Conservation (phyloP, 495 filamentous ascomycete species). For the Hypoxylon crocopeplum region DNA sequence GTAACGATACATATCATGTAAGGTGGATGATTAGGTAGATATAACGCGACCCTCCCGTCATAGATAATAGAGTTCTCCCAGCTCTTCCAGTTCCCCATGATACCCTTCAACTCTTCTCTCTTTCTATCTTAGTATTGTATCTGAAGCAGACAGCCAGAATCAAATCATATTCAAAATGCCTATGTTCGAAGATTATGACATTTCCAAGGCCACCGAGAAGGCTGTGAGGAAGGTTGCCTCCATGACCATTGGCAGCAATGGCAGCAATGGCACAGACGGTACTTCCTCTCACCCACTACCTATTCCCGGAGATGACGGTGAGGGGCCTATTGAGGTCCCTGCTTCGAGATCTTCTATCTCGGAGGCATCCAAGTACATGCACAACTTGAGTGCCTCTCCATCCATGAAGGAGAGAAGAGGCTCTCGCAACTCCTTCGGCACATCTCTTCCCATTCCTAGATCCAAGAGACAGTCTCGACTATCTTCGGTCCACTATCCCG, state of each 20-base stretch:
- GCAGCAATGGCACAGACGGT: constrained; percentile 24
- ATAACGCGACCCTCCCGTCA: constrained; percentile 30
- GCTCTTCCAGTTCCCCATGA: constrained; percentile 21
- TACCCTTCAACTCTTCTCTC: constrained; percentile 4
- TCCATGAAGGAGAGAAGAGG: constrained; percentile 70
- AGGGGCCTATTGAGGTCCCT: constrained; percentile 71
- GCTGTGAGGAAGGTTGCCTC: constrained; percentile 32
- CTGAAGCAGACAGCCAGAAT: neutral
- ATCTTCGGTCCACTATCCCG: constrained; percentile 55
- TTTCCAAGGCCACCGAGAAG: constrained; percentile 50
- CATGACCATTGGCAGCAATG: too few relatives aligned
- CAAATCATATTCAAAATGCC: constrained; percentile 59
- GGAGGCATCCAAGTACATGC: constrained; percentile 74
- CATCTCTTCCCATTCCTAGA: constrained; percentile 76
- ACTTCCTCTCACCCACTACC: constrained; percentile 41
- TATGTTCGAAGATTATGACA: constrained; percentile 66
- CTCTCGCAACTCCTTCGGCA: constrained; percentile 81
- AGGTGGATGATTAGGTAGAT: constrained; percentile 14
- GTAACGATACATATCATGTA: neutral
- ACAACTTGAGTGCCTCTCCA: constrained; percentile 70
- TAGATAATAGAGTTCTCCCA: constrained; percentile 9
- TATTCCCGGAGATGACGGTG: constrained; percentile 57
- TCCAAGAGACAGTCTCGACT: constrained; percentile 74
- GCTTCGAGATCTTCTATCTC: constrained; percentile 73
- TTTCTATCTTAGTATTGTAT: constrained; percentile 3